Base-by-base conservation (phyloP, 331 rosid species). In the Arachis monticola region DNA sequence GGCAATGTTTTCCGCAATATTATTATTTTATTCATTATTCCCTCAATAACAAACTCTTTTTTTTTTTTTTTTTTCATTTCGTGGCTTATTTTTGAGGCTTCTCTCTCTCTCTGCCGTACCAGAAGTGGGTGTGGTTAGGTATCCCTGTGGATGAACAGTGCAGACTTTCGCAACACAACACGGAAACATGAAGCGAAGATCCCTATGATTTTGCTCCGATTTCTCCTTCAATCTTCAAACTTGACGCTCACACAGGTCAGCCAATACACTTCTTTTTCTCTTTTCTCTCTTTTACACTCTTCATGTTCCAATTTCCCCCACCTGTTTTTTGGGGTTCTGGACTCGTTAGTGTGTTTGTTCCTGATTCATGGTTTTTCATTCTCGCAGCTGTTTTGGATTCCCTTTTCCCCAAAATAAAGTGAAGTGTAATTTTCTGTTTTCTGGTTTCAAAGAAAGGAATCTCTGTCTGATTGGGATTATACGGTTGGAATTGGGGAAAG, bases 81-180 rank as follows among this genome's bases (percentile, higher is more conserved):
- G 9, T 10, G 14, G 63, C 56, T 11, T n/a, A 47, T 8, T 47
- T n/a, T 57, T 58, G 52, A 73, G 63, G n/a, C 10, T 50, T 79
- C 2, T 66, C 5, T 14, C 41, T 38, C 41, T 38, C 5, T 38
- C 2, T 14, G 60, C 77, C 68, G 83, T 61, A 74, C 72, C 72
- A 69, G 60, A 75, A 64, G 77, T 51, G 79, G 79, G 53, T 67
- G 79, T 67, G 60, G 80, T 51, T 80, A 80, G 84, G 77, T 75
- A 75, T 81, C 65, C 50, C 81, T 81, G 84, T 80, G 81, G 69
- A 69, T 69, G 67, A 46, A 80, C 84, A 63, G 84, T 64, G 9
- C 73, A 53, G 50, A 50, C 80, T 76, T 38, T 38, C 41, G 5
- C 41, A 38, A 68, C 27, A 75, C 79, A 55, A 64, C 12, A 67